Evolutionary conservation across 1,284 basidiomycete genomes (phyloP), one percentile per base, ranked within the genome.

Genomic region (Mycena sp.): DNA sequence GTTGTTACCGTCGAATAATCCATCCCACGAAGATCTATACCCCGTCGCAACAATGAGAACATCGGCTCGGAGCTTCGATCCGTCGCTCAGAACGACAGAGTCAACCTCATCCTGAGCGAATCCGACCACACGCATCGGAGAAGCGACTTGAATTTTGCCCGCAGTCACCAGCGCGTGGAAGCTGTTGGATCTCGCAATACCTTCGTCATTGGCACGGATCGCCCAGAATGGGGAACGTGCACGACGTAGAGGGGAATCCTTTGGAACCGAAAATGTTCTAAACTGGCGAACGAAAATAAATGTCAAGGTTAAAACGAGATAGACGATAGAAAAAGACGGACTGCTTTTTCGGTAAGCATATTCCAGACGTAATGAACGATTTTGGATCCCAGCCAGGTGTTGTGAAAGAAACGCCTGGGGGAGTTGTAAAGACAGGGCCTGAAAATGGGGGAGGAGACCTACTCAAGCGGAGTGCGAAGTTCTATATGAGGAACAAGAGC

Each of bases 41-140:
- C 87, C 87, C n/a, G 87, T 88, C 0, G 80, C 83, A 0, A 88
- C 77, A 2, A 88, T 71, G 6, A 88, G 77, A 2, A 80, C 80
- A 48, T 82, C 76, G 4, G 84, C 83, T 4, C 68, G 46, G 7
- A 87, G 50, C 1, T 63, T 67, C 43, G 72, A 66, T 0, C 82
- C 83, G 58, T 84, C 75, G 25, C 69, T 73, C 19, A 87, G 73
- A 0, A 77, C 23, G 6, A 88, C 59, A 0, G 79, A 80, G 29
- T 68, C 55, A 11, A n/a, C n/a, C n/a, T 81, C 81, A 50, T 84
- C 82, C 10, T 67, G 58, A 1, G 73, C 71, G 52, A 78, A 86
- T 0, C 77, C 70, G 7, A 71, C 52, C 4, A 76, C 84, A 6
- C 79, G 80, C 0, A 74, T 75, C 10, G 84, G 83, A 7, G 81